Conservation (phyloP, 306 rosid genomes). For the Castanospermum australe region DNA sequence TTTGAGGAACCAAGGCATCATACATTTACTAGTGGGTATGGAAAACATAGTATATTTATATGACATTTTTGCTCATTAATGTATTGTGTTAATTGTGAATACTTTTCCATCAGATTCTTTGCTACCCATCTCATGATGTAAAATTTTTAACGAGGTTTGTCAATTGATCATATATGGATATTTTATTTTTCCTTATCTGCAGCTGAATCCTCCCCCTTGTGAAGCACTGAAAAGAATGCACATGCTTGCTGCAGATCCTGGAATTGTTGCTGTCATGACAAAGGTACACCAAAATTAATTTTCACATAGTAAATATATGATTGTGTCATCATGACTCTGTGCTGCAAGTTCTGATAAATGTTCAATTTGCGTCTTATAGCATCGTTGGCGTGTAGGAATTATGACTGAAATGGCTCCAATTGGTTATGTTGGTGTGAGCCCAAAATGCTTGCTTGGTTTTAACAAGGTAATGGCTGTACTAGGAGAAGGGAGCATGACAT, state of each 20-base stretch:
- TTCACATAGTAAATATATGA: neutral
- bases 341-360: slow-evolving; percentile 27
- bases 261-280: slow-evolving; percentile 90
- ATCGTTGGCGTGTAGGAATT: slow-evolving; percentile 89
- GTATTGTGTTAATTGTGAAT: neutral
- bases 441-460: slow-evolving; percentile 89
- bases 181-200: slow-evolving; percentile 35
- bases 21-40: neutral
- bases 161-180: slow-evolving; percentile 6
- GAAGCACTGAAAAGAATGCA: slow-evolving; percentile 96
- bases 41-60: slow-evolving; percentile 15
- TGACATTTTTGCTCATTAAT: neutral
- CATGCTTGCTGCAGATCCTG: slow-evolving; percentile 95
- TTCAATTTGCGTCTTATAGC: slow-evolving; percentile 51
- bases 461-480: slow-evolving; percentile 63
- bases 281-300: slow-evolving; percentile 49
- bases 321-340: slow-evolving; percentile 26
- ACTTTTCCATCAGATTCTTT: neutral
- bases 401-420: slow-evolving; percentile 98
- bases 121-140: neutral
- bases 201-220: slow-evolving; percentile 85
- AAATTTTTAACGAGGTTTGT: neutral
- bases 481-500: neutral
- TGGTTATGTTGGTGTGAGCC: slow-evolving; percentile 92
- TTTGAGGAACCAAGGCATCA: neutral